These are phyloP conservation scores for Cercospora nicotianae DNA, from an alignment of 2,329 filamentous ascomycete species.

Conservation along the genomic window DNA sequence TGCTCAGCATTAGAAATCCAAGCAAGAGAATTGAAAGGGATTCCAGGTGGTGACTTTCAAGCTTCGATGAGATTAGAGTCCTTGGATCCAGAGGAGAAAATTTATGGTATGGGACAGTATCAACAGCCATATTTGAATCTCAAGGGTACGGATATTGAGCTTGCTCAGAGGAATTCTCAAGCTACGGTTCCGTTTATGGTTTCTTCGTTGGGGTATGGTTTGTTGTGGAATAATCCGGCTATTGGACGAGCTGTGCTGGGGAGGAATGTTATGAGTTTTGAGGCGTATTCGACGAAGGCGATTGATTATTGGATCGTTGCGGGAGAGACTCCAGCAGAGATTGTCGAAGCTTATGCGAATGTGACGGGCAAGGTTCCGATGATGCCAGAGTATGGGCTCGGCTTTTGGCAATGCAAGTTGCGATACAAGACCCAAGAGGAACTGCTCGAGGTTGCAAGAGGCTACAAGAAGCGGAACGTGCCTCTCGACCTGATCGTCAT, in stretches of 20 bases:
- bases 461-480: conserved; percentile 57
- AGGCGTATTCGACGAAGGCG: conserved; percentile 57
- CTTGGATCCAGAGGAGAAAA: conserved; percentile 53
- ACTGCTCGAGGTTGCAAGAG: conserved; percentile 59
- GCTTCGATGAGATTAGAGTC: conserved; percentile 62
- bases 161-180: conserved; percentile 67
- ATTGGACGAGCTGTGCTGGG: conserved; percentile 63
- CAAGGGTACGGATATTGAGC: conserved; percentile 62
- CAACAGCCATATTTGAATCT: conserved; percentile 64
- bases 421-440: conserved; percentile 67
- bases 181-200: conserved; percentile 64
- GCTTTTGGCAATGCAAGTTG: conserved; percentile 69
- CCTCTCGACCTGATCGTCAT: conserved; percentile 66
- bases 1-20: conserved; percentile 59
- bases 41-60: conserved; percentile 56
- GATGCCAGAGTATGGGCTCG: conserved; percentile 69
- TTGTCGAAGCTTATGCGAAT: conserved; percentile 57
- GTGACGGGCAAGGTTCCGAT: conserved; percentile 62
- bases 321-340: conserved; percentile 56
- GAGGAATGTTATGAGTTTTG: conserved; percentile 62
- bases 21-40: conserved; percentile 59
- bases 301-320: conserved; percentile 67
- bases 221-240: conserved; percentile 67
- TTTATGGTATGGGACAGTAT: conserved; percentile 71
- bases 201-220: conserved; percentile 61